phyloP scores from a whole-genome alignment of 2,329 filamentous ascomycete genomes.

The Colletotrichum agaves region DNA sequence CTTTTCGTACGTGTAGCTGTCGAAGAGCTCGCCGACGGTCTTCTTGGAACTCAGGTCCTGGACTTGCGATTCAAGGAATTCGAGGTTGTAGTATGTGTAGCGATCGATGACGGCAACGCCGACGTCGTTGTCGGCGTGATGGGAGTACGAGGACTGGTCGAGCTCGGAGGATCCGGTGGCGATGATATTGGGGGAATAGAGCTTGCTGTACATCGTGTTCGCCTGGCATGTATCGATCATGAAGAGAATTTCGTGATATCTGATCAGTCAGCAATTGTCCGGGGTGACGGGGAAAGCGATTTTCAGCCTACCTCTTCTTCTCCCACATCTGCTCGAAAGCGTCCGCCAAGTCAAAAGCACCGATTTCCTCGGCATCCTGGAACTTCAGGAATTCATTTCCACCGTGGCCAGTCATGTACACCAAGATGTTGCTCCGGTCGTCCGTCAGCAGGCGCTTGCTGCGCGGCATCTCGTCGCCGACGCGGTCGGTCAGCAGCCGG shows the following conservation, averaged over 20 bases:
- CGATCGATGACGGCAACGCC: conserved; percentile 98
- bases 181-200: conserved; percentile 98
- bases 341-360: conserved; percentile 93
- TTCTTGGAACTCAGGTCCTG: conserved; percentile 87
- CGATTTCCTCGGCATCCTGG: conserved; percentile 97
- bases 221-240: conserved; percentile 99
- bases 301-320: conserved; percentile 82
- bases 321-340: conserved; percentile 99
- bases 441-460: conserved; percentile 95
- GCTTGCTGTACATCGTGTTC: conserved; percentile 98
- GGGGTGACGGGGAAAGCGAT: too few relatives aligned
- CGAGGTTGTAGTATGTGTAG: conserved; percentile 98
- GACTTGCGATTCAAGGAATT: conserved; percentile 93
- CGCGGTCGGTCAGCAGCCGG: conserved; percentile 89
- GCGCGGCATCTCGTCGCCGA: conserved; percentile 92
- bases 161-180: conserved; percentile 96
- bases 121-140: conserved; percentile 98
- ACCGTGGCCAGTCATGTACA: conserved; percentile 99
- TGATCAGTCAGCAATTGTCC: conserved; percentile 44
- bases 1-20: conserved; percentile 93
- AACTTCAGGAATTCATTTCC: conserved; percentile 99
- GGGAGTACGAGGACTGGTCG: conserved; percentile 95
- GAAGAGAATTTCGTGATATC: conserved; percentile 97
- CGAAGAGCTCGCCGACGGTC: conserved; percentile 92
- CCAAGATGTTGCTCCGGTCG: conserved; percentile 94